phyloP scores from a whole-genome alignment of 2,329 filamentous ascomycete genomes.

The Sarocladium oryzae region DNA sequence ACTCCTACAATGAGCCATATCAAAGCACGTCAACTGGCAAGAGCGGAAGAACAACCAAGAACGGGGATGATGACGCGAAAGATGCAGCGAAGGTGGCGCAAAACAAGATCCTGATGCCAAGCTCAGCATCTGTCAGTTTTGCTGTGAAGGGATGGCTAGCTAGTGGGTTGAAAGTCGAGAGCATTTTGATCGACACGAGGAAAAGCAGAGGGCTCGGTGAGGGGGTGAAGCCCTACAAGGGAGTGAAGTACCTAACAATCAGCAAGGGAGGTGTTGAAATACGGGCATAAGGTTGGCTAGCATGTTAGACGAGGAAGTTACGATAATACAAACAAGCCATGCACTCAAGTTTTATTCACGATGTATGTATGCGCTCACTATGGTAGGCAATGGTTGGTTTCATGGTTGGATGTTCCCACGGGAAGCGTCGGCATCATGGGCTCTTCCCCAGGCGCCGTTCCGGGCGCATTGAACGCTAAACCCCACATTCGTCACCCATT shows the following conservation, averaged over 20 bases:
- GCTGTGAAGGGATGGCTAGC: constrained; percentile 63
- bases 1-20: constrained; percentile 51
- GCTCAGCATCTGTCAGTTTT: constrained; percentile 67
- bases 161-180: constrained; percentile 61
- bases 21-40: constrained; percentile 37
- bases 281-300: constrained; percentile 27
- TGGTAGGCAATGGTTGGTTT: too few species aligned
- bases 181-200: constrained; percentile 63
- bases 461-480: not conserved
- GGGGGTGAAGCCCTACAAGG: constrained; percentile 90
- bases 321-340: constrained; percentile 8
- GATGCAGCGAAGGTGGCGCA: constrained; percentile 55
- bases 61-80: constrained; percentile 32
- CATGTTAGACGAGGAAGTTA: constrained; percentile 7
- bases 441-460: not conserved
- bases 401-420: not conserved
- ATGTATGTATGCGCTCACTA: too few species aligned
- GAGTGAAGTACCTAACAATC: constrained; percentile 90
- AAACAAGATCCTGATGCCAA: constrained; percentile 74
- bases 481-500: constrained; percentile 5
- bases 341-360: too few species aligned
- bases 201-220: constrained; percentile 82
- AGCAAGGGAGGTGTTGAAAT: constrained; percentile 60
- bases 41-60: constrained; percentile 22
- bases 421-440: not conserved